Base-by-base conservation (phyloP, 2,329 filamentous ascomycete species). In the Alternaria ventricosa region DNA sequence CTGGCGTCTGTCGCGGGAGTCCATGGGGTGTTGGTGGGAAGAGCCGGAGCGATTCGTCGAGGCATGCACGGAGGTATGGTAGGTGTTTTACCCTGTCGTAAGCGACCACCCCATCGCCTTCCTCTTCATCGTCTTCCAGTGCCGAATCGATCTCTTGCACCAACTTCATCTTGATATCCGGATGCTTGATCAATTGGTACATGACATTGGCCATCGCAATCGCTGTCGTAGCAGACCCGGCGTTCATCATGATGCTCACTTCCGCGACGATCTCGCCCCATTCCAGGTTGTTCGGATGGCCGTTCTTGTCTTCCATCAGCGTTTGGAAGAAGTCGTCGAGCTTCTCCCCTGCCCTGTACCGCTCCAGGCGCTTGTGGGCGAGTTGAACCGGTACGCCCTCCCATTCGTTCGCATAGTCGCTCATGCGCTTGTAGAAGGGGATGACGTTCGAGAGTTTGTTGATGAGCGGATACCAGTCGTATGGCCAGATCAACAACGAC, bases 231-330 rank as follows among this genome's bases (percentile, higher is more conserved):
- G 82, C 84, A 3, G 78, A 82, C 6, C 86, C 86, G 1, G 86
- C 86, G 65, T 76, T 76, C 73, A 76, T 74, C 81, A 88, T 87
- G 71, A 84, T 86, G 47, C 74, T 80, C 23, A 87, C 79, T 68
- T 89, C 87, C 12, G 87, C 86, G 0, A 87, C 82, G 8, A 88
- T 84, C 73, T 89, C 87, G 23, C 87, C 87, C 82, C 82, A 87
- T 63, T 87, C 84, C 2, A 89, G 82, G 41, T 82, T 82, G 57
- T 84, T 79, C 1, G 81, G 73, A 8, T 75, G 72, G 0, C 82
- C 82, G 43, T 82, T 81, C 64, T 83, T 84, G 64, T 83, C 82
- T 50, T 84, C 84, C 84, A 89, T 86, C 6, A 89, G 72, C 1
- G 82, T 81, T 56, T 84, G 80, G 78, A 89, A 88, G 75, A 89